These are phyloP conservation scores for Cystobasidium ongulense DNA, from an alignment of 768 basidiomycete genomes.

Conservation along the genomic window DNA sequence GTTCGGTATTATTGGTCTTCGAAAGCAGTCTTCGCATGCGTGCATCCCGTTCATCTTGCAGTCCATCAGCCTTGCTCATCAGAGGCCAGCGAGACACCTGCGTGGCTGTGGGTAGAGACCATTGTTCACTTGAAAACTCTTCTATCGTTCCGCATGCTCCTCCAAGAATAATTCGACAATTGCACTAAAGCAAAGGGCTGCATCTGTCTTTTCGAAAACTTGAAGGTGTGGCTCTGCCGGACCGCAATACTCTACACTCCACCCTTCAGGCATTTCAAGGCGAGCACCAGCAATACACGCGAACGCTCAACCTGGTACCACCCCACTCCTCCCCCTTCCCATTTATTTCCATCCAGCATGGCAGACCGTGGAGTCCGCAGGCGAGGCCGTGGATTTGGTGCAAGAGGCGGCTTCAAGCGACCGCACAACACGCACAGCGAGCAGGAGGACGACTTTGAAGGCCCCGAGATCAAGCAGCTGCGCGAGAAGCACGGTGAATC, in stretches of 20 bases:
- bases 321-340: not conserved
- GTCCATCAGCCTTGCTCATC: too few species aligned
- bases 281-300: not conserved
- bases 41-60: too few species aligned
- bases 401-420: conserved; percentile 3
- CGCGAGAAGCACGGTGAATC: conserved; percentile 34
- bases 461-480: conserved; percentile 33
- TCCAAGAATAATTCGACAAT: not conserved
- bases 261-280: not conserved
- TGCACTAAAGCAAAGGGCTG: not conserved
- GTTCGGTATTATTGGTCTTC: too few species aligned
- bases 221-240: not conserved
- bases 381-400: not conserved
- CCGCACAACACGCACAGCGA: conserved; percentile 3
- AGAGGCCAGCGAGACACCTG: too few species aligned
- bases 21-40: too few species aligned
- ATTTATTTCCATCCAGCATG: not conserved
- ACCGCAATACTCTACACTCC: not conserved
- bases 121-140: too few species aligned
- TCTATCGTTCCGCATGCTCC: too few species aligned
- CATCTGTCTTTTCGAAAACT: not conserved
- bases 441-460: not conserved
- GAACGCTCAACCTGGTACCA: not conserved
- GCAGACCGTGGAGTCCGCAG: not conserved
- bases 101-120: too few species aligned